These are phyloP conservation scores for Anthostomella pinea DNA, from an alignment of 2,329 filamentous ascomycete species.

Conservation along the genomic window DNA sequence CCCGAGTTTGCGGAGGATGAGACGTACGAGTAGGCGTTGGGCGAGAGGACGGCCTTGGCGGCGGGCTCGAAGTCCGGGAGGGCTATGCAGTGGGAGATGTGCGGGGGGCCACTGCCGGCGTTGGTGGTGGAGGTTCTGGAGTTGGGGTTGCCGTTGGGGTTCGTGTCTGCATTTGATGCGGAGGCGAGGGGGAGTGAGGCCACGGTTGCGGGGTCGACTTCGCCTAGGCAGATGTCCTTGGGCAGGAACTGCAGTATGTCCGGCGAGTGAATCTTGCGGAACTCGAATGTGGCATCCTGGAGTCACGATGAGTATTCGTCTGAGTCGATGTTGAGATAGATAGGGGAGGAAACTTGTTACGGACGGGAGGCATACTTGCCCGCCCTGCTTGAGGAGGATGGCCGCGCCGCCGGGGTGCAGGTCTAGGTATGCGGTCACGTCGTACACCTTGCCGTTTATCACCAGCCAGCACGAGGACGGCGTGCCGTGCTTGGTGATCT, in stretches of 20 bases:
- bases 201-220: slow-evolving; percentile 24
- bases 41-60: slow-evolving; percentile 56
- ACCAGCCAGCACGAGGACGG: slow-evolving; percentile 38
- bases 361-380: slow-evolving; percentile 26
- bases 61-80: slow-evolving; percentile 47
- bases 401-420: slow-evolving; percentile 32
- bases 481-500: slow-evolving; percentile 34
- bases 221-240: slow-evolving; percentile 26
- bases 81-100: slow-evolving; percentile 29
- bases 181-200: slow-evolving; percentile 18
- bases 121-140: neutral
- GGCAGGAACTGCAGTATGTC: slow-evolving; percentile 32
- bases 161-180: neutral
- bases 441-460: slow-evolving; percentile 32
- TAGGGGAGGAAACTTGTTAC: neutral
- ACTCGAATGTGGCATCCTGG: slow-evolving; percentile 33
- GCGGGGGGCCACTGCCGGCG: slow-evolving; percentile 11
- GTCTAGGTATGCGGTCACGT: slow-evolving; percentile 36
- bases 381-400: slow-evolving; percentile 29
- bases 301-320: slow-evolving; percentile 4
- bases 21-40: slow-evolving; percentile 46
- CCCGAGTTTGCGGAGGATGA: slow-evolving; percentile 30
- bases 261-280: slow-evolving; percentile 29
- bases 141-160: slow-evolving; percentile 1
- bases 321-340: neutral